Base-by-base conservation (phyloP, 179 eudicot genomes). In the Silene coronaria region DNA sequence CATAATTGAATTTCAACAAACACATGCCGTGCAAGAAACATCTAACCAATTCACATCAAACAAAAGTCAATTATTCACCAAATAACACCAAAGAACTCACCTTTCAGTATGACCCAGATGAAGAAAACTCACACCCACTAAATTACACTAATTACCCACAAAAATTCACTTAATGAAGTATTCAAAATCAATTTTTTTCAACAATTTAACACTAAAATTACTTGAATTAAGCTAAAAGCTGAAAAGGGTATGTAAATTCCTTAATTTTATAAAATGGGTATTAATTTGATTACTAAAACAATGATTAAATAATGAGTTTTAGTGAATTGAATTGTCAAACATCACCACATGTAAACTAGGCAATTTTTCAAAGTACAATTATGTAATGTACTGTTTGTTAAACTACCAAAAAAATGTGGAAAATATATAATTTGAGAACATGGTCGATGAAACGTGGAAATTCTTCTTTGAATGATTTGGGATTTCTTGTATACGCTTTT, bases 21-120 rank as follows among this genome's bases (percentile, higher is more conserved):
- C 70, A 80, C 22, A 61, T 48, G 8, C 16, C 72, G 72, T 74
- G 78, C 84, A 81, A 77, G 63, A 48, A 70, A 78, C 69, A 70
- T 21, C 70, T 10, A 78, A 57, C 57, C 72, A 72, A 11, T 34
- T 30, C n/a, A 73, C 58, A 61, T 22, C 48, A 17, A 63, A 74
- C 5, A 7, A 55, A n/a, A 48, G 9, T 26, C 48, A 74, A 66
- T 19, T 58, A 45, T 46, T 42, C 68, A 46, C 16, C 26, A 48
- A 72, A 16, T 55, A 66, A 71, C 51, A 66, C 23, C 75, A 77
- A 73, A 53, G 7, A 17, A 30, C 61, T 72, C 68, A 81, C 80
- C 72, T 77, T 77, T 67, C 62, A 70, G 22, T 74, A 32, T 48
- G 65, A 74, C 78, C 75, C 76, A 81, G 61, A 68, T 32, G 16